A percentile compares a stretch with the other conserved stretches of the same genome.
Evolutionary conservation across 2,329 filamentous ascomycete species (phyloP).

Genomic region (Xenosphaeropsis pyriputrescens): DNA sequence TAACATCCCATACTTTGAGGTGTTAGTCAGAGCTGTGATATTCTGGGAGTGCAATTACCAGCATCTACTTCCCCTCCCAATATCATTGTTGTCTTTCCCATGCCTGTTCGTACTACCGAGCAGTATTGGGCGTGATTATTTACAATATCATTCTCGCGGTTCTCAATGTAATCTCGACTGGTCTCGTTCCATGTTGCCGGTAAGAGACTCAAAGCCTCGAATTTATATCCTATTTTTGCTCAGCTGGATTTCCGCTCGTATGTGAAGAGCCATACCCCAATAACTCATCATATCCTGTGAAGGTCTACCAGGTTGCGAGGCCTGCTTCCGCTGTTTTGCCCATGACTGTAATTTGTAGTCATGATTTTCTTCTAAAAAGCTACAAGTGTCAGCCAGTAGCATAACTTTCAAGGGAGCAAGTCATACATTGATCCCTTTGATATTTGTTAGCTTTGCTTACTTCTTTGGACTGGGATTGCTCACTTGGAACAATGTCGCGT

Average conservation of each 20-base stretch:
- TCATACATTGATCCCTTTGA: conserved; percentile 37
- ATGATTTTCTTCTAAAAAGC: conserved; percentile 89
- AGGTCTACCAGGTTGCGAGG: conserved; percentile 32
- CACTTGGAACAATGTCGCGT: conserved; percentile 82
- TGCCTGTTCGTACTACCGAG: conserved; percentile 78
- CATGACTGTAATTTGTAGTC: conserved; percentile 51
- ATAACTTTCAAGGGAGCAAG: conserved; percentile 1
- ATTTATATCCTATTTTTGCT: conserved; percentile 69
- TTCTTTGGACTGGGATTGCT: conserved; percentile 16
- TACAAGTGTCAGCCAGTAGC: conserved; percentile 23
- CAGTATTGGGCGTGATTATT: conserved; percentile 93
- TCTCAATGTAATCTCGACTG: conserved; percentile 64
- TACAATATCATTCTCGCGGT: conserved; percentile 54
- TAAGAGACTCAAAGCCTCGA: conserved; percentile 73
- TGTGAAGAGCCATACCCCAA: conserved; percentile 49
- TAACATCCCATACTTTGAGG: conserved; percentile 62
- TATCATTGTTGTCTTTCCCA: conserved; percentile 61
- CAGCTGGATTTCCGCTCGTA: neutral
- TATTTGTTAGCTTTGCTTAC: conserved; percentile 5
- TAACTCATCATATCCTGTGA: conserved; percentile 77
- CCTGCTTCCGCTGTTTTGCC: conserved; percentile 35
- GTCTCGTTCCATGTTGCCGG: conserved; percentile 61
- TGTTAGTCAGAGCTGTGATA: neutral
- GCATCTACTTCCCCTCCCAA: conserved; percentile 92
- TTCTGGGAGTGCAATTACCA: conserved; percentile 30